These are phyloP conservation scores for Neotropicomus parvogracilis DNA, from an alignment of 1,284 basidiomycete genomes.

Conservation along the genomic window DNA sequence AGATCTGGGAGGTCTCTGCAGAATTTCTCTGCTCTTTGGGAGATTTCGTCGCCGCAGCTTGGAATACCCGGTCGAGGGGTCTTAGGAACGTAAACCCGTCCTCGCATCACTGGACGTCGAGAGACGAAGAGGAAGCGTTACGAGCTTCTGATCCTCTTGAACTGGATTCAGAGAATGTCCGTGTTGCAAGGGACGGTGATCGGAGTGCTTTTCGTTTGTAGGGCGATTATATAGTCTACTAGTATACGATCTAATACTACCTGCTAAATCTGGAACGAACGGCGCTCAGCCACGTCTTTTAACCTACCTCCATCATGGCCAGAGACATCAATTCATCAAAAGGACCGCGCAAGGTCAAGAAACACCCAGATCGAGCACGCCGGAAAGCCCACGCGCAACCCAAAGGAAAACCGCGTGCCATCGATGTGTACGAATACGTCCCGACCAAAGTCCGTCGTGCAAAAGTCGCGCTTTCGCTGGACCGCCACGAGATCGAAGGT, in stretches of 20 bases:
- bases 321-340: conserved; percentile 18
- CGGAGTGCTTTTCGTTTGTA: conserved; percentile 9
- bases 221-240: conserved; percentile 2
- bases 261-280: conserved; percentile 18
- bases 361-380: conserved; percentile 10
- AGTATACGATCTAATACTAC: conserved; percentile 16
- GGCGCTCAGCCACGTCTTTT: too few relatives aligned
- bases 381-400: conserved; percentile 6
- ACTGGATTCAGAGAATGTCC: conserved; percentile 1
- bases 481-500: conserved; percentile 48
- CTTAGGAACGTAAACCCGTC: conserved; percentile 18
- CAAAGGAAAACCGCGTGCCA: conserved; percentile 15
- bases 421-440: conserved; percentile 57
- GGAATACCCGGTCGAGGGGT: conserved; percentile 17
- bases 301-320: conserved; percentile 14
- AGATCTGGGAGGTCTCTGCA: conserved; percentile 23
- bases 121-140: conserved; percentile 32
- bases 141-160: conserved; percentile 27
- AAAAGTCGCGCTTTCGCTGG: conserved; percentile 52
- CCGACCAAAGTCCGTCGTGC: conserved; percentile 53
- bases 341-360: conserved; percentile 9
- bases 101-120: conserved; percentile 33
- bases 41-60: conserved; percentile 16
- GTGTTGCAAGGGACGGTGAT: background rate
- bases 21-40: conserved; percentile 19